phyloP scores from a whole-genome alignment of 352 stramenopile species.

The Pythium chondricola region DNA sequence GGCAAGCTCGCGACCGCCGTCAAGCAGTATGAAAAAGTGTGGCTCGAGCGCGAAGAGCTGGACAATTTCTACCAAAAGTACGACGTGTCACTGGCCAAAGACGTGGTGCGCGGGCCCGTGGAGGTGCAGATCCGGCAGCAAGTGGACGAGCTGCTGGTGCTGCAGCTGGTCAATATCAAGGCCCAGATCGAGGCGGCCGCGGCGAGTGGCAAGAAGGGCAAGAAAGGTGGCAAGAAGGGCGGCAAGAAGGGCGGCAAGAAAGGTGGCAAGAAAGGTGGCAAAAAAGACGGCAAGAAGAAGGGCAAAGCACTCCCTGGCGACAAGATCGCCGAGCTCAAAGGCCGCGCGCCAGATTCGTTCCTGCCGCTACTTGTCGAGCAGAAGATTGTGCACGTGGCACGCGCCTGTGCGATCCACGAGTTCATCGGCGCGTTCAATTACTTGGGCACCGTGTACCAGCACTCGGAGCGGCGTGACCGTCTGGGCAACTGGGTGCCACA shows the following conservation, averaged over 20 bases:
- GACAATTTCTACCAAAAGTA: slow-evolving; percentile 93
- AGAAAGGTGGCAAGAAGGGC: slow-evolving; percentile 77
- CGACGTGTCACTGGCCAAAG: slow-evolving; percentile 88
- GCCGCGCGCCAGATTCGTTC: slow-evolving; percentile 87
- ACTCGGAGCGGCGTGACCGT: slow-evolving; percentile 50
- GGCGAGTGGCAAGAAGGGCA: slow-evolving; percentile 64
- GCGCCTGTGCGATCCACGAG: slow-evolving; percentile 48
- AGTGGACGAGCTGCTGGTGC: slow-evolving; percentile 93
- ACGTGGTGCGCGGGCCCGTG: slow-evolving; percentile 83
- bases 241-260: slow-evolving; percentile 49
- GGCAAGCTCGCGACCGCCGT: slow-evolving; percentile 53
- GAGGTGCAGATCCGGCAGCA: slow-evolving; percentile 82
- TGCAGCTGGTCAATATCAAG: slow-evolving; percentile 94
- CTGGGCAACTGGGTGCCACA: slow-evolving; percentile 87
- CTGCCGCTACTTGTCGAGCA: slow-evolving; percentile 86
- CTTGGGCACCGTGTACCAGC: slow-evolving; percentile 72
- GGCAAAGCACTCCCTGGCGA: slow-evolving; percentile 82
- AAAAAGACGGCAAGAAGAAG: slow-evolving; percentile 61
- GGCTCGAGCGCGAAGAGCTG: slow-evolving; percentile 83
- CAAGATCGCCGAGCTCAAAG: slow-evolving; percentile 89
- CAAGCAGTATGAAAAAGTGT: slow-evolving; percentile 77
- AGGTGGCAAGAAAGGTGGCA: slow-evolving; percentile 29
- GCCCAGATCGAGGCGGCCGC: slow-evolving; percentile 73
- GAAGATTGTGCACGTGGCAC: slow-evolving; percentile 73
- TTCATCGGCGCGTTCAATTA: slow-evolving; percentile 92